These are phyloP conservation scores for Diaporthe velutina DNA, from an alignment of 2,329 filamentous ascomycete species.

Conservation along the genomic window DNA sequence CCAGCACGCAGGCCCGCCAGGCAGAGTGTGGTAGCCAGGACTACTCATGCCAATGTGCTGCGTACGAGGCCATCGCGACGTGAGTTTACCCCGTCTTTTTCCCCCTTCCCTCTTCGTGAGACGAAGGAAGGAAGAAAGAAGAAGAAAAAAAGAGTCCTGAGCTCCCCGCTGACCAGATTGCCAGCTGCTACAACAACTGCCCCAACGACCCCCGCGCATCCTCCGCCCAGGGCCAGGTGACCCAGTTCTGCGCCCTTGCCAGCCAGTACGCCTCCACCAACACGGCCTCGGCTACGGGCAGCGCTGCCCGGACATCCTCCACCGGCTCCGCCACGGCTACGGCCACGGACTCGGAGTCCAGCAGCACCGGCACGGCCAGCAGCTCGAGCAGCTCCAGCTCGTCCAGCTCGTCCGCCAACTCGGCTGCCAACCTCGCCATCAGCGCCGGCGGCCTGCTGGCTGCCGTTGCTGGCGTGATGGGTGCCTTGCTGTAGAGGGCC, in stretches of 20 bases:
- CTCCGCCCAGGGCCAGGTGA: constrained; percentile 53
- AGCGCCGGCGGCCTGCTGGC: constrained; percentile 49
- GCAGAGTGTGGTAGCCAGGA: constrained; percentile 54
- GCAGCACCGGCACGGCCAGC: constrained; percentile 36
- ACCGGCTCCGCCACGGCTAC: constrained; percentile 39
- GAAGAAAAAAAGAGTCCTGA: background rate
- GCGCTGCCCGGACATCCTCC: constrained; percentile 41
- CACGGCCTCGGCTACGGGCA: constrained; percentile 42
- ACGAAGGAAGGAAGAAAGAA: background rate
- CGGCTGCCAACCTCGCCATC: constrained; percentile 38
- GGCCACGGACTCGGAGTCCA: constrained; percentile 7
- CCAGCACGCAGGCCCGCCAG: constrained; percentile 55
- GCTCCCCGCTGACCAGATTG: background rate
- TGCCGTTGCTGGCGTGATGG: constrained; percentile 49
- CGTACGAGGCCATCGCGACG: constrained; percentile 60
- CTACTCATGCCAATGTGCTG: constrained; percentile 61
- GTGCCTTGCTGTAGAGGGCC: constrained; percentile 46
- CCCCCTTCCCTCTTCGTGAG: background rate
- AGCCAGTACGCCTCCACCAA: constrained; percentile 52
- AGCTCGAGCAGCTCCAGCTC: constrained; percentile 15
- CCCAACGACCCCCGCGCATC: constrained; percentile 59
- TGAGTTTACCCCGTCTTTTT: constrained; percentile 47
- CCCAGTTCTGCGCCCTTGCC: constrained; percentile 60
- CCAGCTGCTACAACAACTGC: constrained; percentile 69
- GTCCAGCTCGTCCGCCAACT: constrained; percentile 34